A percentile compares a stretch with the other conserved stretches of the same genome.
Evolutionary conservation across 306 rosid genomes (phyloP).

Genomic region (Luffa aegyptiaca): DNA sequence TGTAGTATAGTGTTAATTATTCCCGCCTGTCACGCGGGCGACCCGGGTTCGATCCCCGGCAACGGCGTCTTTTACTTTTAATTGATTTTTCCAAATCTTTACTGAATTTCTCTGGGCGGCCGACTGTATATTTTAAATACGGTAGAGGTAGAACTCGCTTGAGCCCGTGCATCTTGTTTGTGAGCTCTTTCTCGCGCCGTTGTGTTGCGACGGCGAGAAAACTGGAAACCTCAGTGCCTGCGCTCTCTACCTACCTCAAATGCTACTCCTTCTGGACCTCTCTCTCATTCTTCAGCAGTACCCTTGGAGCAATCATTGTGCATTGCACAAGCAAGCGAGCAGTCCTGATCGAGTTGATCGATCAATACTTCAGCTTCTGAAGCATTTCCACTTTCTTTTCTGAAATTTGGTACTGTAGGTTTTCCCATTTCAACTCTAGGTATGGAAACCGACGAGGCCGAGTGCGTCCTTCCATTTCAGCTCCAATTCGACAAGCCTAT

Average conservation of each 20-base stretch:
- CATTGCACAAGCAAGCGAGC: not conserved
- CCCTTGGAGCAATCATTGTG: not conserved
- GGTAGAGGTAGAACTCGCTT: no score
- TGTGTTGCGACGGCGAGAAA: no score
- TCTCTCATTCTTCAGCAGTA: not conserved
- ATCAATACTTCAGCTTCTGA: not conserved
- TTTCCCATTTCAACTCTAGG: not conserved
- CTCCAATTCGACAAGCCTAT: constrained; percentile 86
- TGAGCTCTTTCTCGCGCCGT: not conserved
- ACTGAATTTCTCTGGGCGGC: no score
- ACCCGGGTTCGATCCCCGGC: no score
- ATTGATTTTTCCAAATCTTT: no score
- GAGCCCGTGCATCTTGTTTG: no score
- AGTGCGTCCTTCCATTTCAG: constrained; percentile 69
- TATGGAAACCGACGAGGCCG: constrained; percentile 74
- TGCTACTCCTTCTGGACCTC: not conserved
- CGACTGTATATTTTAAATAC: no score
- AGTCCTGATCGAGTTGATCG: not conserved
- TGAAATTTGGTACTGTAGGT: not conserved
- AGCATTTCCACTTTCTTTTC: not conserved
- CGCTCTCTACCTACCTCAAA: not conserved
- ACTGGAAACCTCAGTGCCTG: not conserved
- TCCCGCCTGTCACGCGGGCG: no score
- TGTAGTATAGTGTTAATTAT: no score
- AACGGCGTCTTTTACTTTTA: no score